Percentiles rank a stretch among this genome's conserved stretches.
Evolutionary conservation across 2,329 filamentous ascomycete species (phyloP).

Genomic region (Penicillium polonicum): DNA sequence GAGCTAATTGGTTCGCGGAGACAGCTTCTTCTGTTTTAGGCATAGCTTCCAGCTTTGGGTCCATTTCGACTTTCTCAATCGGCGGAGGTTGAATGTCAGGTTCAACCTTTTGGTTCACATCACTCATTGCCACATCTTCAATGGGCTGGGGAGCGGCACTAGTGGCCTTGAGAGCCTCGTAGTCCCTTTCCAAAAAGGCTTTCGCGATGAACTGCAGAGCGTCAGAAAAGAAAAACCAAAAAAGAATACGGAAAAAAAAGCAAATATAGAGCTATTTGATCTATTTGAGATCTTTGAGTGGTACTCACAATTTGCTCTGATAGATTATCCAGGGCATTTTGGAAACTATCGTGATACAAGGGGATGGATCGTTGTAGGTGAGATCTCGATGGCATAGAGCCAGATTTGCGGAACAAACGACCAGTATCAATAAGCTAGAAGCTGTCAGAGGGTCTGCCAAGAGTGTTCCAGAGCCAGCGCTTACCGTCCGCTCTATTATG

Average conservation of each 20-base stretch:
- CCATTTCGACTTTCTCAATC: slow-evolving; percentile 19
- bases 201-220: slow-evolving; percentile 42
- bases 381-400: slow-evolving; percentile 34
- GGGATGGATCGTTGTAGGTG: slow-evolving; percentile 43
- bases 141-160: slow-evolving; percentile 29
- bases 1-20: slow-evolving; percentile 12
- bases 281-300: background rate
- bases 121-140: slow-evolving; percentile 34
- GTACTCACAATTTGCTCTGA: slow-evolving; percentile 45
- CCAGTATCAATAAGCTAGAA: slow-evolving; percentile 44
- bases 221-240: slow-evolving; percentile 7
- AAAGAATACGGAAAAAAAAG: background rate
- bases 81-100: slow-evolving; percentile 16
- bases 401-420: slow-evolving; percentile 41
- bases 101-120: slow-evolving; percentile 19
- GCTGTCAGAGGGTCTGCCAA: slow-evolving; percentile 18
- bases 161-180: slow-evolving; percentile 37
- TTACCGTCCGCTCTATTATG: slow-evolving; percentile 12
- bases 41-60: slow-evolving; percentile 17
- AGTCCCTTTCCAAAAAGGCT: slow-evolving; percentile 44
- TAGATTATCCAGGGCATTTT: slow-evolving; percentile 40
- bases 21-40: slow-evolving; percentile 16
- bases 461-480: slow-evolving; percentile 6
- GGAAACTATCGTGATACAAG: slow-evolving; percentile 40
- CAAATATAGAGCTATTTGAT: background rate